Evolutionary conservation across 768 basidiomycete species (phyloP).

Genomic region (Arthromyces matolae): DNA sequence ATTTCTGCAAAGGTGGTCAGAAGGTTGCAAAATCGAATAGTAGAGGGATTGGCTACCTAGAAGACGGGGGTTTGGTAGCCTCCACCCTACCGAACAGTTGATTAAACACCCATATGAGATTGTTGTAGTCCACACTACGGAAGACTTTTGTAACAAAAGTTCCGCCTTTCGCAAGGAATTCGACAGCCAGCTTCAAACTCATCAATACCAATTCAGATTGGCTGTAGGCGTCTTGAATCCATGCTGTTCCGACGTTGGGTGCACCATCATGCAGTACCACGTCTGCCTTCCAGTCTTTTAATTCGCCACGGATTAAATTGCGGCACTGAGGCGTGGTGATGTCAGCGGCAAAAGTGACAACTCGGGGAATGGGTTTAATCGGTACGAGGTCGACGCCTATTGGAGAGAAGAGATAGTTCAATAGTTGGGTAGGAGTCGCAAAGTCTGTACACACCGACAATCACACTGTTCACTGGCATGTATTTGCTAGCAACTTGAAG

Average conservation of each 20-base stretch:
- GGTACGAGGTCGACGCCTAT: constrained; percentile 92
- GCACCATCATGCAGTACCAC: constrained; percentile 98
- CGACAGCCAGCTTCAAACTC: constrained; percentile 92
- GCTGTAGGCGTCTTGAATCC: constrained; percentile 97
- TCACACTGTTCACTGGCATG: constrained; percentile 90
- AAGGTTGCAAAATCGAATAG: not conserved
- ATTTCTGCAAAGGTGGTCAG: constrained; percentile 56
- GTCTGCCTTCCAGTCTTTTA: constrained; percentile 99
- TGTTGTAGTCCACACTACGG: constrained; percentile 97
- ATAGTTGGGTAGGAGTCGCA: not conserved
- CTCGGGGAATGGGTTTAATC: constrained; percentile 92
- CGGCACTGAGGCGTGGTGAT: constrained; percentile 93
- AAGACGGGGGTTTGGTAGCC: constrained; percentile 97
- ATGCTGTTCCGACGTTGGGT: constrained; percentile 98
- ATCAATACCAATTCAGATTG: constrained; percentile 96
- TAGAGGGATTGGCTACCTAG: constrained; percentile 53
- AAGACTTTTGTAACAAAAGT: constrained; percentile 98
- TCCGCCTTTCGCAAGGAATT: constrained; percentile 90
- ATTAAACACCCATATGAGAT: constrained; percentile 97
- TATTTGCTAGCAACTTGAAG: constrained; percentile 97
- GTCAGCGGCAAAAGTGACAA: constrained; percentile 88
- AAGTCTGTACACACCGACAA: constrained; percentile 62
- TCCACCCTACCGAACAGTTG: constrained; percentile 96
- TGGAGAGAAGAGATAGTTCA: not conserved
- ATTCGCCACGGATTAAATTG: constrained; percentile 74